Conservation (phyloP, 495 filamentous ascomycete genomes). For the Cladorrhinum samala region DNA sequence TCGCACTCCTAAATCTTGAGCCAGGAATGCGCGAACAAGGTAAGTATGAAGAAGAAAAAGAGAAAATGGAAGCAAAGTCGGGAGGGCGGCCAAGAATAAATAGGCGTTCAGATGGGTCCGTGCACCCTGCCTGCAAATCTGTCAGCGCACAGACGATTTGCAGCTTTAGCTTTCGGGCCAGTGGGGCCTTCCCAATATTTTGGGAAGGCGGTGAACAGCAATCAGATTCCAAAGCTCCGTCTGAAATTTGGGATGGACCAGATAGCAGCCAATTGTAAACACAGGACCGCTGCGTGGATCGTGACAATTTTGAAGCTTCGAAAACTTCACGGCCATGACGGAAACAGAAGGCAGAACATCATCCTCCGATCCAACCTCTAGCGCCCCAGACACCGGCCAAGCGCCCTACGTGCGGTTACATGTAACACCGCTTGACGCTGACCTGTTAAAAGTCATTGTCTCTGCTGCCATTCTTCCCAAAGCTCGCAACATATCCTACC, state of each 20-base stretch:
- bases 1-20: constrained; percentile 22
- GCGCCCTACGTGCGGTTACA: constrained; percentile 55
- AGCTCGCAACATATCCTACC: constrained; percentile 77
- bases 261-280: neutral
- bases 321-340: constrained; percentile 17
- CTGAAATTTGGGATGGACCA: neutral
- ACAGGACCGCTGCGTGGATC: no score
- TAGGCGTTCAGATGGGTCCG: constrained; percentile 7
- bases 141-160: neutral
- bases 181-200: no score
- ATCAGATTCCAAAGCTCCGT: no score
- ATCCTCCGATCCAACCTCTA: neutral
- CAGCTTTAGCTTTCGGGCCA: no score
- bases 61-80: constrained; percentile 4
- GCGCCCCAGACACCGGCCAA: constrained; percentile 4
- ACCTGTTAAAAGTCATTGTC: constrained; percentile 62
- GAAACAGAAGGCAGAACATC: neutral
- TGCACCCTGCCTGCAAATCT: constrained; percentile 5
- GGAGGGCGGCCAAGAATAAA: constrained; percentile 2
- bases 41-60: constrained; percentile 30
- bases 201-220: neutral
- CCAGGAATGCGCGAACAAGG: constrained; percentile 22
- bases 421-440: constrained; percentile 73
- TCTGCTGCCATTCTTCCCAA: constrained; percentile 57
- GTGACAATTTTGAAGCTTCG: no score